A percentile compares a stretch with the other conserved stretches of the same genome.
Conservation (phyloP, 805 yeast genomes). For the Saturnispora kantuleensis region DNA sequence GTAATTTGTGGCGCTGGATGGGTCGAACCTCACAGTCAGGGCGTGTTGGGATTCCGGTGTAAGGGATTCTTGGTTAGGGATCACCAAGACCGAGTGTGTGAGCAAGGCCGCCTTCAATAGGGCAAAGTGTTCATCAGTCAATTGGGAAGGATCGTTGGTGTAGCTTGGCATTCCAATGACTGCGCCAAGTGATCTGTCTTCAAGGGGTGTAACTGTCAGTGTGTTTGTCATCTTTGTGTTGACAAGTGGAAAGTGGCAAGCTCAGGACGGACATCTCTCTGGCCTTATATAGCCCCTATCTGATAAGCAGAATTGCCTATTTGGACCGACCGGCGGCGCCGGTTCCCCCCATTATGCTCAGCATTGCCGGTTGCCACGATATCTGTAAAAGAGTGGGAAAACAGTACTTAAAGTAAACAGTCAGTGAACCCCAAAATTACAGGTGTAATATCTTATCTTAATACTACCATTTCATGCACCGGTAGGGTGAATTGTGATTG, state of each 20-base stretch:
- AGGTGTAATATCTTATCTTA: no score
- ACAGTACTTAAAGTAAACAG: no score
- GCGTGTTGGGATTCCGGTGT: slow-evolving; percentile 67
- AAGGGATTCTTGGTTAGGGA: slow-evolving; percentile 61
- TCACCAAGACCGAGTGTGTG: slow-evolving; percentile 59
- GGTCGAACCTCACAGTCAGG: slow-evolving; percentile 71
- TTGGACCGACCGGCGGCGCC: slow-evolving; percentile 6
- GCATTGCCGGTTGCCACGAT: not conserved
- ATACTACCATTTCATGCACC: no score
- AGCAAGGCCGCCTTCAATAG: slow-evolving; percentile 54
- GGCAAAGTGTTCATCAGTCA: slow-evolving; percentile 57
- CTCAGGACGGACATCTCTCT: not conserved
- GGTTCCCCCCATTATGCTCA: not conserved
- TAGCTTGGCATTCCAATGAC: slow-evolving; percentile 52
- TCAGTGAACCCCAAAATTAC: no score
- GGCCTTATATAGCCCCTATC: not conserved
- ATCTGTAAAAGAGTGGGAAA: no score
- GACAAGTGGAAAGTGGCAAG: not conserved
- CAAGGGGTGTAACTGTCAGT: slow-evolving; percentile 36
- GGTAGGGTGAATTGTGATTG: no score
- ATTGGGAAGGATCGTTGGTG: slow-evolving; percentile 62
- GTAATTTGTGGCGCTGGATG: slow-evolving; percentile 55
- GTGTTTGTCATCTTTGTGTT: slow-evolving; percentile 4
- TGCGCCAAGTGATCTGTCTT: slow-evolving; percentile 58
- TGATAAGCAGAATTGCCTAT: slow-evolving; percentile 3